A percentile compares a stretch with the other conserved stretches of the same genome.
These are phyloP conservation scores for Leccinum pellstonianum DNA, from an alignment of 768 basidiomycete species.

Conservation along the genomic window DNA sequence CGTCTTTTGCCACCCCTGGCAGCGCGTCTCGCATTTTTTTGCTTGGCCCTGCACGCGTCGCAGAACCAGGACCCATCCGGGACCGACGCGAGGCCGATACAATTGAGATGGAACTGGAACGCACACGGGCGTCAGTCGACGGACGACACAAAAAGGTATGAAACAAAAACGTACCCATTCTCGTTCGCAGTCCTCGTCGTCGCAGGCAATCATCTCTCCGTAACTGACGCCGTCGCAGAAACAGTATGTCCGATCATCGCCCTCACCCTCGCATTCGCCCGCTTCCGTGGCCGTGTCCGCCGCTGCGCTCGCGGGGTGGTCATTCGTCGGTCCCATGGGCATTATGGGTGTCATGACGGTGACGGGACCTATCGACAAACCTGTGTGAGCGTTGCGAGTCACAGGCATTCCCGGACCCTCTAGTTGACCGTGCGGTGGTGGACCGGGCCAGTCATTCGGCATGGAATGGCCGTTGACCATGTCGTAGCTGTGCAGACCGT, in stretches of 20 bases:
- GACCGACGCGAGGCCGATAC: constrained; percentile 62
- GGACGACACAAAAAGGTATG: background rate
- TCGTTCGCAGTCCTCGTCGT: constrained; percentile 71
- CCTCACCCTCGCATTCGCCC: constrained; percentile 52
- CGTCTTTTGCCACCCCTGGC: constrained; percentile 55
- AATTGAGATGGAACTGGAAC: constrained; percentile 74
- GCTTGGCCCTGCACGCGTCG: constrained; percentile 60
- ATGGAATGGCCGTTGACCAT: constrained; percentile 36
- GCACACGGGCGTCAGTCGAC: constrained; percentile 3
- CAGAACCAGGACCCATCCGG: constrained; percentile 80
- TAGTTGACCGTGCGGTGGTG: constrained; percentile 51
- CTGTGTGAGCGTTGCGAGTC: constrained; percentile 39
- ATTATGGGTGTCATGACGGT: constrained; percentile 25
- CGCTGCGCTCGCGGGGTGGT: constrained; percentile 37
- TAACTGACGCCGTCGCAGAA: constrained; percentile 82
- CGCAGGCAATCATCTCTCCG: constrained; percentile 95
- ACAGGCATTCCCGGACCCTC: constrained; percentile 82
- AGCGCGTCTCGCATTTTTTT: constrained; percentile 47
- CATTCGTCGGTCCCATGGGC: constrained; percentile 28
- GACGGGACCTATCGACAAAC: constrained; percentile 26
- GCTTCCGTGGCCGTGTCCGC: constrained; percentile 45
- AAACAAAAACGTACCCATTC: constrained; percentile 75
- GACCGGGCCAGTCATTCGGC: constrained; percentile 48
- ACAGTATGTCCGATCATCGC: constrained; percentile 72
- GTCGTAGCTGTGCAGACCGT: constrained; percentile 43